Evolutionary conservation across 768 basidiomycete genomes (phyloP), one percentile per base, ranked within the genome.

Genomic region (Pleurotus salmoneostramineus): DNA sequence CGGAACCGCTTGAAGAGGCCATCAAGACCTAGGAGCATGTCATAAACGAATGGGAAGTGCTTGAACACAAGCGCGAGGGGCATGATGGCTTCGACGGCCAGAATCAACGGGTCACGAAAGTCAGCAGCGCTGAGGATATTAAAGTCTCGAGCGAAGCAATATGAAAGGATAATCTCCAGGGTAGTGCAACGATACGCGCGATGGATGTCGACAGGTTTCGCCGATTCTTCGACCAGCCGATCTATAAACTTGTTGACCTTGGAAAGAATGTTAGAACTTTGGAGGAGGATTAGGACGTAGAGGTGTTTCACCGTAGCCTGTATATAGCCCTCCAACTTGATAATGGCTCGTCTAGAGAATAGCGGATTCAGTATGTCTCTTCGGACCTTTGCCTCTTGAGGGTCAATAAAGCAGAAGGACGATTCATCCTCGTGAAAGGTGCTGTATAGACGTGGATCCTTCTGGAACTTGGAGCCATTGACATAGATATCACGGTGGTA

Each of bases 401-500:
- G 61, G 55, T 71, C 68, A 0, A 58, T 62, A 27, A 60, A 64
- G 32, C 67, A 66, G 47, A 73, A 69, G 0, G 71, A 67, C 3
- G 72, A 68, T 27, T 63, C 57, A n/a, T 59, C 56, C 10, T 65
- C 61, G 27, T 66, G 58, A 46, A 71, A 68, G 10, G 58, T 58
- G n/a, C 62, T 55, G 55, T 70, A 72, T 46, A 72, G 68, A 5
- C 27, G 42, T 1, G 61, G 56, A 35, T 69, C 67, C 49, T 75
- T 74, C 21, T 63, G 64, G 37, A 71, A 69, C 11, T 59, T 67
- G 34, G 57, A 37, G 17, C 57, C 61, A 4, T 62, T 56, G 1
- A 60, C 34, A 58, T 76, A 74, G 35, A 77, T 74, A 32, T 72
- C 70, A 15, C 60, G 60, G 58, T 68, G 75, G 6, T 69, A 74